These are phyloP conservation scores for Pascua sp. DNA, from an alignment of 1,284 basidiomycete species.

Conservation along the genomic window DNA sequence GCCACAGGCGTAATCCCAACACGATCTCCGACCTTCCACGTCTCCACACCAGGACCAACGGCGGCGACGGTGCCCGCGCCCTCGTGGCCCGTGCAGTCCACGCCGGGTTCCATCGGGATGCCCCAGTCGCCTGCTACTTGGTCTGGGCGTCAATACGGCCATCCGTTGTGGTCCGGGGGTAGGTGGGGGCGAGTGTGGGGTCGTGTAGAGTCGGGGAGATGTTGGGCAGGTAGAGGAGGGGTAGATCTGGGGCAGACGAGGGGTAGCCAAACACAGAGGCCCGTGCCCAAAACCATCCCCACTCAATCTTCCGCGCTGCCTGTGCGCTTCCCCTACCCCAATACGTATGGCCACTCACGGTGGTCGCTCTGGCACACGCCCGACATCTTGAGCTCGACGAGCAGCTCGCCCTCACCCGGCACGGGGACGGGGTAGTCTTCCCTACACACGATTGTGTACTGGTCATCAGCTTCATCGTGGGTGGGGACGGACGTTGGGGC, in stretches of 20 bases:
- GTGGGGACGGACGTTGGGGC: conserved; percentile 6
- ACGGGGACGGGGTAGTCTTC: conserved; percentile 21
- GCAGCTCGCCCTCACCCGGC: conserved; percentile 18
- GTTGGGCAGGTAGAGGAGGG: no score
- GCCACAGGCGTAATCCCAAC: conserved; percentile 16
- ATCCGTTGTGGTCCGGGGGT: no score
- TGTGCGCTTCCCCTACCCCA: no score
- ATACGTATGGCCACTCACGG: conserved; percentile 19
- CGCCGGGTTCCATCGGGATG: not conserved
- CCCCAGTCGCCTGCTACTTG: conserved; percentile 17
- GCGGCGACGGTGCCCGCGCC: conserved; percentile 16
- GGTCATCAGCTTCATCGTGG: no score
- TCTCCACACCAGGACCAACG: conserved; percentile 14
- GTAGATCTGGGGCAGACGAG: no score
- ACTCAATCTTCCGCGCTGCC: no score
- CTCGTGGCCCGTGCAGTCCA: conserved; percentile 23
- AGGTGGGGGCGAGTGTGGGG: no score
- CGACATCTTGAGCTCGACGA: conserved; percentile 17
- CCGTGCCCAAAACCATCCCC: no score
- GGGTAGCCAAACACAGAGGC: no score
- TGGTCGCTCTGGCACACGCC: conserved; percentile 22
- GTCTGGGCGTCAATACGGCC: conserved; percentile 1
- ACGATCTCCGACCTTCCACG: conserved; percentile 16
- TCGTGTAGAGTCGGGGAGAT: no score
- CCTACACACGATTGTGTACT: conserved; percentile 15